Evolutionary conservation across 257 asterid species (phyloP), one percentile per base, ranked within the genome.

Genomic region (Primulina eburnea): DNA sequence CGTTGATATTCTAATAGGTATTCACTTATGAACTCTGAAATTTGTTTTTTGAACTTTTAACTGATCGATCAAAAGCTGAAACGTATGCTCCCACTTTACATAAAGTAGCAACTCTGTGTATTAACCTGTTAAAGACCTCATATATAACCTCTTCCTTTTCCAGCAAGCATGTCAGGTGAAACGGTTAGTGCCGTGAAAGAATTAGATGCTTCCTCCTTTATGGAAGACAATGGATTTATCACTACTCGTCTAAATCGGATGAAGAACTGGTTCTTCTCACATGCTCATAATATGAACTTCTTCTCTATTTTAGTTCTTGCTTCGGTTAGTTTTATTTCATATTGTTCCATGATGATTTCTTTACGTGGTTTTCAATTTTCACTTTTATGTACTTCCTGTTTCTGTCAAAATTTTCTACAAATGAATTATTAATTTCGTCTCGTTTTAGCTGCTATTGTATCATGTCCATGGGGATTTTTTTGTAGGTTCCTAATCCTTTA

Each of bases 401-500:
- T 35, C 7, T 35, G 40, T 35, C 40, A 35, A 8, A 35, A 6
- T 35, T 35, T 7, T 35, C 40, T 7, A 32, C 34, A 32, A 32
- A 32, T 32, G 34, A 32, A 32, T 3, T 32, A 32, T 1, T 35
- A 35, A 35, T 35, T 35, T 35, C 4, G 40, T 35, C 8, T 35
- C 40, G 1, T 35, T 35, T 35, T 35, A 7, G 40, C 40, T 7
- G 40, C 40, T 35, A 35, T 35, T 35, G 40, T 35, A 35, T 35
- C 10, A 35, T 7, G 40, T 35, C 40, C 10, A 35, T 35, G 40
- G 11, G 40, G 69, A 37, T 73, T 53, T 68, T 68, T 71, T 67
- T 72, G 34, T 75, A 92, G 98, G 88, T 92, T 21, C 98, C 98
- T 11, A 92, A 92, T 83, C 98, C 98, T 65, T 71, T 92, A 72